phyloP scores from a whole-genome alignment of 345 rosid genomes.

The Eucalyptus curtisii region DNA sequence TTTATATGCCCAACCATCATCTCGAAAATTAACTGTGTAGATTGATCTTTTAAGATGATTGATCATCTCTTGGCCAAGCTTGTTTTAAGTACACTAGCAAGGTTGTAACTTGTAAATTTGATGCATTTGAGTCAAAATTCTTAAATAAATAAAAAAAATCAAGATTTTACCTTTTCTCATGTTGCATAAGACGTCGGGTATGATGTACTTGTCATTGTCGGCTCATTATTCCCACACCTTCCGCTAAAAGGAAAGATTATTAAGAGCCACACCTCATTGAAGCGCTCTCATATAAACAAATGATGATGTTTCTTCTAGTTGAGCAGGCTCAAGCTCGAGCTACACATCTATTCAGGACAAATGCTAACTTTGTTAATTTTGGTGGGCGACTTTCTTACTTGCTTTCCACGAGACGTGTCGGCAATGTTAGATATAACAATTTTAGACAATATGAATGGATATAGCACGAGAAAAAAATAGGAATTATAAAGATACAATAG shows the following conservation, averaged over 20 bases:
- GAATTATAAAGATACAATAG: accelerated
- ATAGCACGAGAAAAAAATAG: background rate
- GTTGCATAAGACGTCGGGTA: accelerated
- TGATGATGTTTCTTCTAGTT: accelerated
- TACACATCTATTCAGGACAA: background rate
- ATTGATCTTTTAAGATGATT: background rate
- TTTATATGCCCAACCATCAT: background rate
- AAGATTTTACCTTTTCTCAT: background rate
- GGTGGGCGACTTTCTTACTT: accelerated
- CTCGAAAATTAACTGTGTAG: background rate
- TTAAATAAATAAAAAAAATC: accelerated
- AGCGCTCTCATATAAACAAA: background rate
- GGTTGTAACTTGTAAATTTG: background rate
- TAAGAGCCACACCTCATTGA: background rate
- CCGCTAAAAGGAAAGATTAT: background rate
- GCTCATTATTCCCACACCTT: background rate
- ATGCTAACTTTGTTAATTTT: background rate
- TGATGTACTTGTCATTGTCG: background rate
- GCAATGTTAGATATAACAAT: background rate
- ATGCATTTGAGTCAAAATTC: background rate
- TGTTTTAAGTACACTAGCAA: background rate
- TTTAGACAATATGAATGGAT: accelerated
- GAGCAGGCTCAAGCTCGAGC: background rate
- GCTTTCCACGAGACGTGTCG: accelerated
- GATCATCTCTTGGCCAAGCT: background rate